Evolutionary conservation across 2,329 filamentous ascomycete genomes (phyloP).

Genomic region (Davidsoniella virescens): DNA sequence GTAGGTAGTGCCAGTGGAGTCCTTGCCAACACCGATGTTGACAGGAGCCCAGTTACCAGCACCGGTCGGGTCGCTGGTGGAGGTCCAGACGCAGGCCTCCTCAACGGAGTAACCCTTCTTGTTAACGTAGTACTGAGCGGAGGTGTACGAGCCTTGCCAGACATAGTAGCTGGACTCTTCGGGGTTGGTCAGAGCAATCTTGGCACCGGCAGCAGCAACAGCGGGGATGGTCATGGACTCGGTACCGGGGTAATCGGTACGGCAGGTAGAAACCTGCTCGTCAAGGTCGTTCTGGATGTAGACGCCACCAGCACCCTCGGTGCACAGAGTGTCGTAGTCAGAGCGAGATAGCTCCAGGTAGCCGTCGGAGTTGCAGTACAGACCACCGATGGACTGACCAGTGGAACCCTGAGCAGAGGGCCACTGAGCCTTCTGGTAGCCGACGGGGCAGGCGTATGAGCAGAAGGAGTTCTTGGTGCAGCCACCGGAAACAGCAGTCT

Average conservation of each 20-base stretch:
- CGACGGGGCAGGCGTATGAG: conserved; percentile 83
- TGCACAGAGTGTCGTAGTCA: conserved; percentile 54
- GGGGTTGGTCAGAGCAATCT: conserved; percentile 57
- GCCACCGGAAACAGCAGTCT: conserved; percentile 42
- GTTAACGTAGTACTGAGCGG: conserved; percentile 96
- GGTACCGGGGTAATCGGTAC: conserved; percentile 88
- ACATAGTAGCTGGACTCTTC: conserved; percentile 55
- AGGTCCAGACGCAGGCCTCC: conserved; percentile 62
- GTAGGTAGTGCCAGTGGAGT: conserved; percentile 48
- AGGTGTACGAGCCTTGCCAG: conserved; percentile 60
- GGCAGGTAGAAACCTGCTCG: conserved; percentile 59
- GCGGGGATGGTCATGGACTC: conserved; percentile 78
- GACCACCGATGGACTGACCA: conserved; percentile 74
- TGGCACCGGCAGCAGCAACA: conserved; percentile 40
- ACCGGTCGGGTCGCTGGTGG: conserved; percentile 29
- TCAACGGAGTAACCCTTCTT: conserved; percentile 49
- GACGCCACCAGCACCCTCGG: conserved; percentile 52
- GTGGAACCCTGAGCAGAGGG: conserved; percentile 59
- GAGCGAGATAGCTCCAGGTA: conserved; percentile 64
- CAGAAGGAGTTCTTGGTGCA: conserved; percentile 57
- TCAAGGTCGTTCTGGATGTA: conserved; percentile 58
- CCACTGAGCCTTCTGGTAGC: conserved; percentile 89
- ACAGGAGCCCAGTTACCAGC: conserved; percentile 77
- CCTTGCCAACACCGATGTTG: conserved; percentile 68
- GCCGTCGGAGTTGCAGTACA: conserved; percentile 58